Conservation (phyloP, 768 basidiomycete species). For the Lactarius psammicola region DNA sequence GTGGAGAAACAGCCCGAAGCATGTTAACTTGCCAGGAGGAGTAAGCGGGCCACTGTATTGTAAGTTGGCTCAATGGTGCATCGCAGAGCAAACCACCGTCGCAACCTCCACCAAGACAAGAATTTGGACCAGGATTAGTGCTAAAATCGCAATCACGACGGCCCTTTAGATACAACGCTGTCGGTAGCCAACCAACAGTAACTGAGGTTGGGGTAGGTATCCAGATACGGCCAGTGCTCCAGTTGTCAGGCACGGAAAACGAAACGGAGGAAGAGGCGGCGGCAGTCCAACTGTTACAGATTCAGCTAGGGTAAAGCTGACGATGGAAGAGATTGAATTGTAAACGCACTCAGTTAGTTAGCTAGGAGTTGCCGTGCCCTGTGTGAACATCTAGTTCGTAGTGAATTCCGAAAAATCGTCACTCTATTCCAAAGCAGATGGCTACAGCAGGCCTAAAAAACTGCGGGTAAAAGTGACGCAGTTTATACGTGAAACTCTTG, state of each 20-base stretch:
- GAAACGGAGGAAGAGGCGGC: constrained; percentile 31
- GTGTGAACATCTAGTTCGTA: constrained; percentile 34
- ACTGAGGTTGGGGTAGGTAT: constrained; percentile 22
- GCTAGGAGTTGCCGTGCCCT: constrained; percentile 34
- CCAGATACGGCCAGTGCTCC: constrained; percentile 43
- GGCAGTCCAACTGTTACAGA: neutral
- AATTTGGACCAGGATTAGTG: constrained; percentile 35
- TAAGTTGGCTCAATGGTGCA: constrained; percentile 32
- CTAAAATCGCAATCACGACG: constrained; percentile 43
- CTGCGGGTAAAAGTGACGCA: neutral
- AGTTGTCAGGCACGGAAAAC: constrained; percentile 41
- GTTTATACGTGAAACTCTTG: too few species aligned
- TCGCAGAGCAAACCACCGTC: constrained; percentile 42
- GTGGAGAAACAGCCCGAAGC: constrained; percentile 37
- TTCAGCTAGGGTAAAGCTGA: neutral
- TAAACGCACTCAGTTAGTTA: constrained; percentile 33
- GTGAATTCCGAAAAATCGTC: neutral
- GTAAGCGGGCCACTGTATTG: neutral
- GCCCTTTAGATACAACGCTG: constrained; percentile 29
- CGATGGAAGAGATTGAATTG: neutral
- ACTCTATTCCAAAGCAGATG: neutral
- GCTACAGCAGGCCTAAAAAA: constrained; percentile 34
- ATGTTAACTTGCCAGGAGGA: neutral
- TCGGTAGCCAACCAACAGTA: neutral
- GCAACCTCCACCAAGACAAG: constrained; percentile 42